These are phyloP conservation scores for Dictyostelium citrinum DNA, from an alignment of 78 protist species.

Conservation along the genomic window DNA sequence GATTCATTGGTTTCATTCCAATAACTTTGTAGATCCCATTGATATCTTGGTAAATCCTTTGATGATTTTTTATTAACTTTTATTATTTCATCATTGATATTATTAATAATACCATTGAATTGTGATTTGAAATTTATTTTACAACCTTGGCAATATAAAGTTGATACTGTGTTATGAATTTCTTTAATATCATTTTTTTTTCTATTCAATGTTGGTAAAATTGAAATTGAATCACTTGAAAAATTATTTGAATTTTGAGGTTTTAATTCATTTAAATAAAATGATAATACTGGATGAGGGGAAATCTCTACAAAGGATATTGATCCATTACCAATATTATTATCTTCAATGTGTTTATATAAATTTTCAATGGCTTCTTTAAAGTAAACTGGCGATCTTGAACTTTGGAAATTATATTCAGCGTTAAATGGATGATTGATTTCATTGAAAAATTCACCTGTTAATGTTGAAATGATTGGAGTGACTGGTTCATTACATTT, in stretches of 20 bases:
- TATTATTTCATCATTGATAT: neutral
- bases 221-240: neutral
- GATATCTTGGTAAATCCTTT: neutral
- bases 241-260: neutral
- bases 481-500: neutral
- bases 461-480: neutral
- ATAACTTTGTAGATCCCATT: slow-evolving; percentile 2
- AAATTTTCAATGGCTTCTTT: neutral
- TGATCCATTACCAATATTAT: neutral
- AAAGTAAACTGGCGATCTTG: neutral
- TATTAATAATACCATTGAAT: neutral
- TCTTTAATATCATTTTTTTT: neutral
- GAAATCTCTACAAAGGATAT: neutral
- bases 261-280: neutral
- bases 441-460: neutral
- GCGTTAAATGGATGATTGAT: neutral
- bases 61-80: neutral
- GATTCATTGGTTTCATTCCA: neutral
- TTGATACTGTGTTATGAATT: neutral
- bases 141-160: neutral
- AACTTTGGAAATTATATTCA: neutral
- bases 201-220: neutral
- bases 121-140: neutral
- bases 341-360: neutral
- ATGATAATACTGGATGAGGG: slow-evolving; percentile 21